Evolutionary conservation across 108 stramenopile genomes (phyloP).

Genomic region (Pseudonitzschia multistriata): DNA sequence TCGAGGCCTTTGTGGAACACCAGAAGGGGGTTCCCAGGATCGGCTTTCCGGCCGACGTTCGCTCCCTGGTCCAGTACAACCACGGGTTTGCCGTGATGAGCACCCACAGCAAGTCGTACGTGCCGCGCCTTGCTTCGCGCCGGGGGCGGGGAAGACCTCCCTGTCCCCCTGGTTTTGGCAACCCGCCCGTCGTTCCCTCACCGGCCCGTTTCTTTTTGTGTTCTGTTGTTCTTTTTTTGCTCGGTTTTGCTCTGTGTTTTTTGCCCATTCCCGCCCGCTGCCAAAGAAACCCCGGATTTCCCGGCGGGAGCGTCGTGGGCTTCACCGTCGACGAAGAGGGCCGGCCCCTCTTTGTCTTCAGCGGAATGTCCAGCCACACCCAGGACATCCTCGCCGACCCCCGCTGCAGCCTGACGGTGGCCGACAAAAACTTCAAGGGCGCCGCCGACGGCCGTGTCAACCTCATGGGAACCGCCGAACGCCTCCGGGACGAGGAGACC

Average conservation of each 20-base stretch:
- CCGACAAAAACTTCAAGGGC: slow-evolving; percentile 92
- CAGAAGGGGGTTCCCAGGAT: slow-evolving; percentile 75
- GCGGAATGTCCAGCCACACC: slow-evolving; percentile 91
- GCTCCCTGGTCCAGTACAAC: slow-evolving; percentile 80
- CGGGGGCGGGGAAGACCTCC: too few relatives aligned
- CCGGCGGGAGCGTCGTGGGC: slow-evolving; percentile 91
- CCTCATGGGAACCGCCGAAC: slow-evolving; percentile 79
- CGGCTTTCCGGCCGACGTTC: slow-evolving; percentile 62
- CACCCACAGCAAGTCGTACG: slow-evolving; percentile 77
- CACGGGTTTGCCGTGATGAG: slow-evolving; percentile 90
- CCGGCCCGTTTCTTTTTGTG: background rate
- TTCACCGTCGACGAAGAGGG: slow-evolving; percentile 93
- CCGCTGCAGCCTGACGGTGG: slow-evolving; percentile 79
- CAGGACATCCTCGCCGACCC: slow-evolving; percentile 84
- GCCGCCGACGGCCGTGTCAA: slow-evolving; percentile 94
- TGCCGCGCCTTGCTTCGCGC: too few relatives aligned
- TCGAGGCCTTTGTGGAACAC: slow-evolving; percentile 47
- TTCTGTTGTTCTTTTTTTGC: slow-evolving; percentile 6
- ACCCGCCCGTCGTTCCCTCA: too few relatives aligned
- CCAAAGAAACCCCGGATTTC: slow-evolving; percentile 74
- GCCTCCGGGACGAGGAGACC: slow-evolving; percentile 51
- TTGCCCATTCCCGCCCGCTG: background rate
- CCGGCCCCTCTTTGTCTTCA: slow-evolving; percentile 88
- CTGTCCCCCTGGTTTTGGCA: too few relatives aligned
- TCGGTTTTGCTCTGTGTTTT: background rate